Evolutionary conservation across 2,329 filamentous ascomycete species (phyloP).

Genomic region (Botryosphaeria dothidea): DNA sequence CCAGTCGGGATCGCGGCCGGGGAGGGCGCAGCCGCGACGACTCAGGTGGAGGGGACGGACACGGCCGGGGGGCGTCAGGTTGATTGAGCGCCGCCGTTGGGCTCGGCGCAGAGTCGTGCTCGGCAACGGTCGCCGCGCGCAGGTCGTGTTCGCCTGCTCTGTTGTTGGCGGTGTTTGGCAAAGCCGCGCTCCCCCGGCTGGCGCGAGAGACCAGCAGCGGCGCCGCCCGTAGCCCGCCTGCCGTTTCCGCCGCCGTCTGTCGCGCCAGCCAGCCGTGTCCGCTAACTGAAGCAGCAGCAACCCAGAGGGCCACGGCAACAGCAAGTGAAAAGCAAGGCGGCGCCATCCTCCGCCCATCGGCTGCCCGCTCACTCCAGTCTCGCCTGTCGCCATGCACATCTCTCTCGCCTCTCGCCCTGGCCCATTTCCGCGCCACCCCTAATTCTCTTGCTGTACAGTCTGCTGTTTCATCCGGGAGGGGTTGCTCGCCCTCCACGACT

Average conservation of each 20-base stretch:
- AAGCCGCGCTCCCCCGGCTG: no score
- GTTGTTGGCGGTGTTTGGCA: neutral
- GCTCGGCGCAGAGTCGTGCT: neutral
- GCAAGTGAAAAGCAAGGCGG: neutral
- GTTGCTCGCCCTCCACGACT: neutral
- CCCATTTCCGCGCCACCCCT: constrained; percentile 1
- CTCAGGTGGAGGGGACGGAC: neutral
- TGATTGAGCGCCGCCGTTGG: constrained; percentile 5
- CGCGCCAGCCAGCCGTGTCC: neutral
- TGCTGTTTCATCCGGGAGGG: constrained; percentile 11
- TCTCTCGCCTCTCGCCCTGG: neutral
- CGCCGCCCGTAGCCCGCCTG: neutral
- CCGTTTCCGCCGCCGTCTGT: neutral
- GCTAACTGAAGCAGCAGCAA: no score
- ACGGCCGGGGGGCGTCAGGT: constrained; percentile 1
- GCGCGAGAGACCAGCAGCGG: neutral
- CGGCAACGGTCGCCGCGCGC: neutral
- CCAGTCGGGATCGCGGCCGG: constrained; percentile 6
- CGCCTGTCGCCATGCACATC: neutral
- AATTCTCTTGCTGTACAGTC: neutral
- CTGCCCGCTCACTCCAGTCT: neutral
- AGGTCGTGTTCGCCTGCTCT: neutral
- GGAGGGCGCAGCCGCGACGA: constrained; percentile 3
- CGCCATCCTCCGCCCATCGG: neutral
- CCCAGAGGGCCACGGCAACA: no score